Conservation (phyloP, 331 rosid genomes). For the Arachis monticola region DNA sequence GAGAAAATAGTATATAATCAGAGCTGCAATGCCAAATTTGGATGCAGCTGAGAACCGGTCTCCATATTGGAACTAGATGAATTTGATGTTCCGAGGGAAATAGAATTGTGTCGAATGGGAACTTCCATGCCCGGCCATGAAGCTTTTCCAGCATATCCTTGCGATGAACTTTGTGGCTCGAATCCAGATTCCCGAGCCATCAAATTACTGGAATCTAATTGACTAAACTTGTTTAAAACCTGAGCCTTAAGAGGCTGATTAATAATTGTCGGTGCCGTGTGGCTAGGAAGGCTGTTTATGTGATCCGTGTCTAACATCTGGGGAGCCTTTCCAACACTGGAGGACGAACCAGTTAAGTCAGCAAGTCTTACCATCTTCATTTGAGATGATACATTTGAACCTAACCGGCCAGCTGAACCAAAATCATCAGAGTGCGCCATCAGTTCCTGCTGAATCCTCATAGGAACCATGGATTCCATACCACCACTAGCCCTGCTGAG, state of each 20-base stretch:
- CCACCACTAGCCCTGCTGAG: constrained; percentile 43
- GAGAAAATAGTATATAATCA: constrained; percentile 48
- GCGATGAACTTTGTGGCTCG: constrained; percentile 41
- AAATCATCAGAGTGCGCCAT: constrained; percentile 43
- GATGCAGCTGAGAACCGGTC: constrained; percentile 61
- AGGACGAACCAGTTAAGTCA: constrained; percentile 48
- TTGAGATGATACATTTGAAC: constrained; percentile 50
- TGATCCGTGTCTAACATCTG: constrained; percentile 47
- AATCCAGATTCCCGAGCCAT: constrained; percentile 43
- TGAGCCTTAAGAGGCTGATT: constrained; percentile 42
- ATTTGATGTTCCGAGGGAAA: constrained; percentile 50
- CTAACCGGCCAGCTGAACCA: constrained; percentile 42
- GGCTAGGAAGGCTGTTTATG: constrained; percentile 29
- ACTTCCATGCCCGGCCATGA: constrained; percentile 56
- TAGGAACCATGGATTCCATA: constrained; percentile 41
- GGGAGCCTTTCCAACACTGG: constrained; percentile 42
- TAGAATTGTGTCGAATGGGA: constrained; percentile 53
- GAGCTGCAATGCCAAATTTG: constrained; percentile 89
- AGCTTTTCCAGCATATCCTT: constrained; percentile 50
- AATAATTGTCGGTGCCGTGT: constrained; percentile 33
- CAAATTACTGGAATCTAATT: constrained; percentile 48
- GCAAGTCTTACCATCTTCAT: constrained; percentile 65
- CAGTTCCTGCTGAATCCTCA: constrained; percentile 52
- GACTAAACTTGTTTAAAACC: constrained; percentile 44
- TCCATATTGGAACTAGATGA: constrained; percentile 56